Conservation (phyloP, 495 filamentous ascomycete species). For the Penicillium bialowiezense region DNA sequence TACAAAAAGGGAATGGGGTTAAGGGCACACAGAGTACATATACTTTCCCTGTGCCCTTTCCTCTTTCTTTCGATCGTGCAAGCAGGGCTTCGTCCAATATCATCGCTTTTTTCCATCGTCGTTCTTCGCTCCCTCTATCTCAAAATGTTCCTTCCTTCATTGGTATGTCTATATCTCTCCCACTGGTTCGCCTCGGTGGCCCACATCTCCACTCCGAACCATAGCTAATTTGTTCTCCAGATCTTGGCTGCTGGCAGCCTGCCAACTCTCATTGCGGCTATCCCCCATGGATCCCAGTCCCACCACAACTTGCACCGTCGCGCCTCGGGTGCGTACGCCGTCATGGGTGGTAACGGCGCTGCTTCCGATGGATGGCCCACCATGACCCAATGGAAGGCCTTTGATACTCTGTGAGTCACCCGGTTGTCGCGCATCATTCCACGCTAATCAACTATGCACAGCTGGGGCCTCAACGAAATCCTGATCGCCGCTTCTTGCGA, state of each 20-base stretch:
- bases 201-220: conserved; percentile 1
- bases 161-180: conserved; percentile 14
- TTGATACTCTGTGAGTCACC: conserved; percentile 18
- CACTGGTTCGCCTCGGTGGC: background rate
- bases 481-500: conserved; percentile 45
- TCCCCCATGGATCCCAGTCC: conserved; percentile 12
- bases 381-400: conserved; percentile 13
- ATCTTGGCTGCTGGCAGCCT: conserved; percentile 34
- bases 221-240: conserved; percentile 5
- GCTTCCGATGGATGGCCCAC: conserved; percentile 23
- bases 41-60: background rate
- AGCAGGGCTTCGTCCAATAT: conserved; percentile 27
- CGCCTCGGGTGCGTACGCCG: conserved; percentile 10
- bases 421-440: background rate
- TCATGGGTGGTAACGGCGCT: conserved; percentile 22
- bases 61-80: conserved; percentile 12
- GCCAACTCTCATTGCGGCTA: conserved; percentile 16
- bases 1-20: background rate
- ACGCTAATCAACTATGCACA: conserved; percentile 5
- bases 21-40: conserved; percentile 15
- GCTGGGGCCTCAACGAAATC: conserved; percentile 41
- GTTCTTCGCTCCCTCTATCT: conserved; percentile 17
- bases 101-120: conserved; percentile 9
- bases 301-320: conserved; percentile 21
- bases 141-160: conserved; percentile 26